Base-by-base conservation (phyloP, 768 basidiomycete genomes). In the Phallus indusiatus region DNA sequence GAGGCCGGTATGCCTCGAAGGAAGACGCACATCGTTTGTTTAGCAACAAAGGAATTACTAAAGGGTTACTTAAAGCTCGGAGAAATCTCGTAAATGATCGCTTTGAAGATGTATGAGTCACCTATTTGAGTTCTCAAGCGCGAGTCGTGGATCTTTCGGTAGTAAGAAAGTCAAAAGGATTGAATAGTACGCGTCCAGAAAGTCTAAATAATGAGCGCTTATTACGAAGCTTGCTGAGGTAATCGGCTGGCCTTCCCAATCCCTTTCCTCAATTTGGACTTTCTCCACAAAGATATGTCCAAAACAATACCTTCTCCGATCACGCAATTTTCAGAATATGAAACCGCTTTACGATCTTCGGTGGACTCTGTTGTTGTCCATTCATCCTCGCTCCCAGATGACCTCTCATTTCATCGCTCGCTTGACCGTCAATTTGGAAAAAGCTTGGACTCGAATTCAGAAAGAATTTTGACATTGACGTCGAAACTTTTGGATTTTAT, bases 341-440 rank as follows among this genome's bases (percentile, higher is more conserved):
- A 87, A 63, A 67, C 77, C 11, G 65, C 75, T 33, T 69, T 90
- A 5, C 90, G 90, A 67, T 71, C 72, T 0, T 71, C 78, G 10
- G 85, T 84, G 0, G 76, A 90, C 12, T 77, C 78, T 49, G 76
- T 85, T 8, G 89, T 87, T 2, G 78, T 82, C 55, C 73, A 77
- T 53, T 80, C 88, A 0, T 80, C 80, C 1, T 72, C 74, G 1
- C 74, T 91, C 2, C 86, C 92, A 2, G 62, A 75, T 14, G 94
- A 97, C 73, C 75, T 98, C 59, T 72, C 77, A n/a, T 97, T 94
- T 70, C 90, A 96, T 71, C 86, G 90, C 21, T 89, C 94, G 1
- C 81, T 98, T 62, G 87, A 94, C 69, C 71, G 80, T 4, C 75
- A 72, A 1, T 77, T 96, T 56, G 86, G 85, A 1, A 75, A 75